Percentiles rank a stretch among this genome's conserved stretches.
phyloP scores from a whole-genome alignment of 2,329 filamentous ascomycete species.

The Nemania sp. region DNA sequence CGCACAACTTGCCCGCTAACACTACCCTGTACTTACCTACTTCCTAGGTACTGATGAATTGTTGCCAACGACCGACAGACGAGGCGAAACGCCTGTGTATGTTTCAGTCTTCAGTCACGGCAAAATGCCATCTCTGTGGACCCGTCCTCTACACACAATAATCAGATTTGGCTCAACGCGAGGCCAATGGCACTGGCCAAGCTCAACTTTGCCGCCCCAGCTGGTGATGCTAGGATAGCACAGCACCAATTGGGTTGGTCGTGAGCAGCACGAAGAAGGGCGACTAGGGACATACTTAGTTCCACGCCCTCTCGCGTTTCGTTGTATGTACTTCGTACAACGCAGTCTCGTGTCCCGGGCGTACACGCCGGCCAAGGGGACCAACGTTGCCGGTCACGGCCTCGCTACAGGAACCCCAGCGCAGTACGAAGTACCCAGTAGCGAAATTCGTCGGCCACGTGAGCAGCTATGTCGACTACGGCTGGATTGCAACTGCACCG shows the following conservation, averaged over 20 bases:
- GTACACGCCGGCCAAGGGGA: conserved; percentile 11
- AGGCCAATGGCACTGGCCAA: background rate
- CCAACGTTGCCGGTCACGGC: conserved; percentile 20
- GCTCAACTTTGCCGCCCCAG: background rate
- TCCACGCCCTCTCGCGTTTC: background rate
- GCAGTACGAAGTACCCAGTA: too few species aligned
- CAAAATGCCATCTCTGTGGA: too few species aligned
- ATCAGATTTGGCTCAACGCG: too few species aligned
- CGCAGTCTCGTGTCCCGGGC: conserved; percentile 11
- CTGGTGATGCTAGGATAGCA: background rate
- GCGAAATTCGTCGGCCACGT: conserved; percentile 24
- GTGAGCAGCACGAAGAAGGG: background rate
- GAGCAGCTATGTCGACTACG: conserved; percentile 19
- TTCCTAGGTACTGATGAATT: too few species aligned
- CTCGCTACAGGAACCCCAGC: conserved; percentile 6
- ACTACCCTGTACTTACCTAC: too few species aligned
- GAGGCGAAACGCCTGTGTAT: too few species aligned
- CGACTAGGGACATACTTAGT: background rate
- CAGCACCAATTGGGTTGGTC: background rate
- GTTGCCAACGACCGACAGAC: too few species aligned
- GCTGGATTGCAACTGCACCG: background rate
- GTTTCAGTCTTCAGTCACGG: too few species aligned
- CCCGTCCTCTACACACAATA: too few species aligned
- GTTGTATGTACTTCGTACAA: background rate
- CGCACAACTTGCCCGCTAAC: too few species aligned